Evolutionary conservation across 1,139 yeast species (phyloP), one percentile per base, ranked within the genome.

Genomic region (Debaryomycetaceae sp.): DNA sequence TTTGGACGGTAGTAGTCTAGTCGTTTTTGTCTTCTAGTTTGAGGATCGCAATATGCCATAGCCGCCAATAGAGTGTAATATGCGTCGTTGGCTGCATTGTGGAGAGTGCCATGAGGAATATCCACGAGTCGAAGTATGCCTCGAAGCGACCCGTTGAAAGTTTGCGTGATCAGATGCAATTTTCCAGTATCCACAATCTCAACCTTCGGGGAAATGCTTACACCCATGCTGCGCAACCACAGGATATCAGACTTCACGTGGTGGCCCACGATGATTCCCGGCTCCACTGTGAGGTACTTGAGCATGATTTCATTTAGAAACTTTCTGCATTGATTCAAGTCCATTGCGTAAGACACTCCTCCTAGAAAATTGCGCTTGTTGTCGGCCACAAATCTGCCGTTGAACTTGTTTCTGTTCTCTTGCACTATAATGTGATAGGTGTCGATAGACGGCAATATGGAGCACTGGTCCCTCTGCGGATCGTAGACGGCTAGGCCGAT

Each of bases 31-130:
- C 34, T 44, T 41, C 70, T 48, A 0, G 54, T 49, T 1, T 48
- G 46, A 0, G 87, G 85, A 58, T 85, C 89, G 42, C 83, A 70
- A 47, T 82, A 62, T 36, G 75, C 70, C 57, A 85, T 54, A 13
- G 81, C 77, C 20, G 82, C 71, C 23, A 80, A 48, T 44, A 87
- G 61, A 0, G 95, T 87, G 55, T 77, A 85, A 56, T 84, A 84
- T 1, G 95, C 84, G 60, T 88, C 96, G 57, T 88, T 88, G 6
- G 85, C 93, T 1, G 91, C 96, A 60, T 88, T 88, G 60, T 87
- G 96, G 40, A 87, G 66, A 49, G 72, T 76, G 0, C 85, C 78
- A 58, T 82, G 82, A 0, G 93, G 90, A 6, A 88, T 74, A 24
- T 70, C 70, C 34, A 83, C 66, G 39, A 70, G 60, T 43, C 79